Evolutionary conservation across 495 filamentous ascomycete genomes (phyloP).

Genomic region (Xylaria flabelliformis): DNA sequence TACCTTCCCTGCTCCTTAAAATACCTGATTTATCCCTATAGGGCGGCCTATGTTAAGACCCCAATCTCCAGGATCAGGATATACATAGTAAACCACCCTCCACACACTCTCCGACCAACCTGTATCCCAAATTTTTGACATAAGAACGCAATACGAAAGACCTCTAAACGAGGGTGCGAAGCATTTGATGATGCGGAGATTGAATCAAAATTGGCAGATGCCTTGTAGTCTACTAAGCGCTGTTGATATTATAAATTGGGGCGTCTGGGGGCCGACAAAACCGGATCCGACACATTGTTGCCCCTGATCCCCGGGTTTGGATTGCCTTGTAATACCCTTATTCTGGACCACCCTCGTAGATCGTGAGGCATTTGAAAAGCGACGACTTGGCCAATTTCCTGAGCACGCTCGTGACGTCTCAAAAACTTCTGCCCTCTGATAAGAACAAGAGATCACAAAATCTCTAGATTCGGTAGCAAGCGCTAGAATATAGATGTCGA

Average conservation of each 20-base stretch:
- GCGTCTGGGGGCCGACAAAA: constrained; percentile 3
- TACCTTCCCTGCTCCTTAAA: constrained; percentile 5
- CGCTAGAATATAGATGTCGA: neutral
- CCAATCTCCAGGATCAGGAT: neutral
- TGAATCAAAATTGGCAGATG: constrained; percentile 6
- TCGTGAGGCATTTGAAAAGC: neutral
- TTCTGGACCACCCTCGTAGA: neutral
- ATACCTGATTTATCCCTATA: constrained; percentile 16
- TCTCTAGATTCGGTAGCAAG: neutral
- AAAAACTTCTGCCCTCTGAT: neutral
- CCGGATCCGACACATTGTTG: constrained; percentile 12
- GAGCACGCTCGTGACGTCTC: neutral
- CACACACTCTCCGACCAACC: neutral
- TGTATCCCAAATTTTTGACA: neutral
- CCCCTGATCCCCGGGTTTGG: constrained; percentile 24
- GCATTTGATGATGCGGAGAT: constrained; percentile 13
- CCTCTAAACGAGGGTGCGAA: neutral
- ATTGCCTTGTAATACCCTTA: constrained; percentile 9
- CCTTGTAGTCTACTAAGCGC: neutral
- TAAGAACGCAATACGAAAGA: neutral
- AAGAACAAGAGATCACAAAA: neutral
- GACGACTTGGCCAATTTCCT: neutral
- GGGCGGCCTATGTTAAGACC: constrained; percentile 14
- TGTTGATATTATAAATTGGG: neutral
- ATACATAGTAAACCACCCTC: neutral